These are phyloP conservation scores for Dioscorea cayenensis DNA, from an alignment of 116 monocot genomes.

Conservation along the genomic window DNA sequence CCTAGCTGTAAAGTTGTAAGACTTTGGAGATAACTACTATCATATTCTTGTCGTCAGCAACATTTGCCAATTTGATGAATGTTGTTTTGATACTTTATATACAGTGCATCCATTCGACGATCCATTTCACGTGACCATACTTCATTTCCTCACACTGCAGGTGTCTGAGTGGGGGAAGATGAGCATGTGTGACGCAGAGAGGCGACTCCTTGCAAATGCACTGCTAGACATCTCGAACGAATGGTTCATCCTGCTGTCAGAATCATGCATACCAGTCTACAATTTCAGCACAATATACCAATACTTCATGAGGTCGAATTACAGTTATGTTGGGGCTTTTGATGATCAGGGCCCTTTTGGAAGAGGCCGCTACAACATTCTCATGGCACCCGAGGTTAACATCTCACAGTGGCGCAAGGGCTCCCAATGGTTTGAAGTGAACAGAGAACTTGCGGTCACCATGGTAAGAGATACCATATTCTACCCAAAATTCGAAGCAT, in stretches of 20 bases:
- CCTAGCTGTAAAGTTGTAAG: not conserved
- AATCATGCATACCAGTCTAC: slow-evolving; percentile 14
- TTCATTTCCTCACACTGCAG: not conserved
- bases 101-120: not conserved
- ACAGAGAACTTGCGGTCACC: slow-evolving; percentile 7
- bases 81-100: not conserved
- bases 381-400: slow-evolving; percentile 14
- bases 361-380: slow-evolving; percentile 7
- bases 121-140: not conserved
- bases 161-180: slow-evolving; percentile 14
- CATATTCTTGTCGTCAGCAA: not conserved
- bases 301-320: slow-evolving; percentile 4
- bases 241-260: slow-evolving; percentile 13
- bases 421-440: slow-evolving; percentile 17
- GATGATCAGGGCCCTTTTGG: slow-evolving; percentile 12
- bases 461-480: slow-evolving; percentile 8
- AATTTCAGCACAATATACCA: slow-evolving; percentile 13
- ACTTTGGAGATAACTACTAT: too few species aligned
- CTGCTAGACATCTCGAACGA: slow-evolving; percentile 9
- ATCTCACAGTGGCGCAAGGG: slow-evolving; percentile 15
- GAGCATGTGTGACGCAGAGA: slow-evolving; percentile 22
- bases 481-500: slow-evolving; percentile 12
- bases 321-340: slow-evolving; percentile 11
- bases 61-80: not conserved
- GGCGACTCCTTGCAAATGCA: slow-evolving; percentile 20